phyloP scores from a whole-genome alignment of 495 filamentous ascomycete species.

The Elasticomyces elasticus region DNA sequence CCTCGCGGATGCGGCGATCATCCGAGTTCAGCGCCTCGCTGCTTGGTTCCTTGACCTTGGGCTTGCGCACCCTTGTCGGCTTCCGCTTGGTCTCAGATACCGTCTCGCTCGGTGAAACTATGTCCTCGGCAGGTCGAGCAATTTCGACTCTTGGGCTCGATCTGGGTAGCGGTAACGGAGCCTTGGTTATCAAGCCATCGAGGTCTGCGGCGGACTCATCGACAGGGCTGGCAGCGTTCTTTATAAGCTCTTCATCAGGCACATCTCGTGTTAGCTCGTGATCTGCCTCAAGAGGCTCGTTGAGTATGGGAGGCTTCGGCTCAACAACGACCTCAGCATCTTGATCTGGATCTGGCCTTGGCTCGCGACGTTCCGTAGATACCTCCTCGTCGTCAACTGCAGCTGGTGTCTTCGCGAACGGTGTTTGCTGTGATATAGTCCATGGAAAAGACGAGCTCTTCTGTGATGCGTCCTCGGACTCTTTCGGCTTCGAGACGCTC shows the following conservation, averaged over 20 bases:
- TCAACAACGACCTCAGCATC: neutral
- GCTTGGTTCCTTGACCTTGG: constrained; percentile 1
- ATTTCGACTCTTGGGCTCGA: constrained; percentile 17
- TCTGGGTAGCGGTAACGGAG: neutral
- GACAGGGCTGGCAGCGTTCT: neutral
- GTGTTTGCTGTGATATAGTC: constrained; percentile 8
- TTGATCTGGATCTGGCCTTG: neutral
- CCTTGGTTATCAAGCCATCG: neutral
- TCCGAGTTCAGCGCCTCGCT: constrained; percentile 22
- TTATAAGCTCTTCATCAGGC: neutral
- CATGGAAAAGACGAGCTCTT: constrained; percentile 15
- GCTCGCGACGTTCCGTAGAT: neutral
- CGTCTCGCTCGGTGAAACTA: neutral
- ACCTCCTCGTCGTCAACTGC: neutral
- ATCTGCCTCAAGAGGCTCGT: neutral
- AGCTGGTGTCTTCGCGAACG: neutral
- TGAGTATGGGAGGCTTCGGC: neutral
- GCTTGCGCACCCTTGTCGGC: constrained; percentile 5
- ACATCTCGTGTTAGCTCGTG: neutral
- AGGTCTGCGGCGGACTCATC: neutral
- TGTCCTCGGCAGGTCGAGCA: neutral
- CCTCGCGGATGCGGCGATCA: neutral
- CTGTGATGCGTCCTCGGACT: neutral
- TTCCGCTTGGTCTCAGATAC: neutral
- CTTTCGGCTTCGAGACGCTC: neutral